These are phyloP conservation scores for Didymella glomerata DNA, from an alignment of 2,329 filamentous ascomycete genomes.

Conservation along the genomic window DNA sequence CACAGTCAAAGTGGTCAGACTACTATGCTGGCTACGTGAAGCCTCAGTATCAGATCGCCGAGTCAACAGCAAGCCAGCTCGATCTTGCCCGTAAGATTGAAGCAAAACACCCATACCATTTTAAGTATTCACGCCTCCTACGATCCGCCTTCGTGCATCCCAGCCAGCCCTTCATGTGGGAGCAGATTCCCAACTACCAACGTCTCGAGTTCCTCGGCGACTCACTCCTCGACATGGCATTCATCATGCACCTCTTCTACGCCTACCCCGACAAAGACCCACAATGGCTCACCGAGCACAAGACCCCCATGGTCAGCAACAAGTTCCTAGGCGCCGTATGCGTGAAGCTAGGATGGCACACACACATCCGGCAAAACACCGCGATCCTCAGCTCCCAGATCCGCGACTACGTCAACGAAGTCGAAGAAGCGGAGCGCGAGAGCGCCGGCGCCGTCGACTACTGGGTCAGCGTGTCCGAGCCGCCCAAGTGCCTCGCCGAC, in stretches of 20 bases:
- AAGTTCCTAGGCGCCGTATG: slow-evolving; percentile 87
- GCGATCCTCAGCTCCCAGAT: slow-evolving; percentile 62
- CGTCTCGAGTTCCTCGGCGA: slow-evolving; percentile 93
- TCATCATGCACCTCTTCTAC: slow-evolving; percentile 82
- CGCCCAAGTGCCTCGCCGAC: slow-evolving; percentile 83
- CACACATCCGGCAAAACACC: slow-evolving; percentile 67
- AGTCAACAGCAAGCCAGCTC: slow-evolving; percentile 70
- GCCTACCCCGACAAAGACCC: slow-evolving; percentile 81
- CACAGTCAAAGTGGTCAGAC: slow-evolving; percentile 73
- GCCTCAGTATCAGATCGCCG: slow-evolving; percentile 73
- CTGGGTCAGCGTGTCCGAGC: slow-evolving; percentile 67
- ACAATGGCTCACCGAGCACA: slow-evolving; percentile 97
- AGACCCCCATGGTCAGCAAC: slow-evolving; percentile 99
- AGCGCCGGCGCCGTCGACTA: slow-evolving; percentile 67
- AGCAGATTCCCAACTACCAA: slow-evolving; percentile 87
- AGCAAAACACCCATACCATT: slow-evolving; percentile 68
- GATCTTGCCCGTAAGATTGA: slow-evolving; percentile 73
- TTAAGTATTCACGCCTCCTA: slow-evolving; percentile 77
- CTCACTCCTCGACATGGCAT: slow-evolving; percentile 84
- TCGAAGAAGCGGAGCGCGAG: slow-evolving; percentile 62
- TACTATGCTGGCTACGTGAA: slow-evolving; percentile 75
- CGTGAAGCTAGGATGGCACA: slow-evolving; percentile 79
- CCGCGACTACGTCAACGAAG: slow-evolving; percentile 63
- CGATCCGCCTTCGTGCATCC: slow-evolving; percentile 89
- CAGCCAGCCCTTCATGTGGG: slow-evolving; percentile 77